Evolutionary conservation across 768 basidiomycete species (phyloP), one percentile per base, ranked within the genome.

Genomic region (Collybia sordida): DNA sequence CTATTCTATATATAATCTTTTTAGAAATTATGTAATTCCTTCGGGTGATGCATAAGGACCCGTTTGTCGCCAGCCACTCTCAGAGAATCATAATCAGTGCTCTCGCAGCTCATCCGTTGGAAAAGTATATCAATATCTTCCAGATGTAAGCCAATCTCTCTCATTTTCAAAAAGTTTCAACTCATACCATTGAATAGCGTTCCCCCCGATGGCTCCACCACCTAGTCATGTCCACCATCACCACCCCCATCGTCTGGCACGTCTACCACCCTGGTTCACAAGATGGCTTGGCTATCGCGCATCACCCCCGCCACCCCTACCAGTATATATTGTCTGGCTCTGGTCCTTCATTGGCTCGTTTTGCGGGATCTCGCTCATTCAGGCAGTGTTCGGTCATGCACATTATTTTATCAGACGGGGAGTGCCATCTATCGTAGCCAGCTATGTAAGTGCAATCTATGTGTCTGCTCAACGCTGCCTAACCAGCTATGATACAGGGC

Each of bases 311-410:
- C 59, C 65, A 1, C 64, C 64, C 34, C 56, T 42, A 3, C 63
- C 70, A 0, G 55, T 70, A 24, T 69, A 73, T 51, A 59, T 72
- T 17, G 55, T 76, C 22, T 79, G 73, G 72, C 27, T 77, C 7
- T 82, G 79, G 79, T 77, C 80, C 0, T 81, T 79, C 56, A 56
- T 82, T 12, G 78, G 73, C 22, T 71, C 81, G 0, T 81, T 81
- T 57, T 68, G 69, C 44, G 78, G 77, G 3, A 70, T 81, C 43
- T 69, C 78, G 0, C 49, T 75, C 31, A 69, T 83, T 40, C 79
- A 82, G 49, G 78, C 72, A 6, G 61, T 77, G 8, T 81, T 82
- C 52, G 69, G 67, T 19, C 72, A 78, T 22, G 65, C 74, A 3
- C 69, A 69, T 5, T 79, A 78, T 51, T 82, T 83, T 57, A 60